Conservation (phyloP, 2,329 filamentous ascomycete species). For the Colletotrichum musae region DNA sequence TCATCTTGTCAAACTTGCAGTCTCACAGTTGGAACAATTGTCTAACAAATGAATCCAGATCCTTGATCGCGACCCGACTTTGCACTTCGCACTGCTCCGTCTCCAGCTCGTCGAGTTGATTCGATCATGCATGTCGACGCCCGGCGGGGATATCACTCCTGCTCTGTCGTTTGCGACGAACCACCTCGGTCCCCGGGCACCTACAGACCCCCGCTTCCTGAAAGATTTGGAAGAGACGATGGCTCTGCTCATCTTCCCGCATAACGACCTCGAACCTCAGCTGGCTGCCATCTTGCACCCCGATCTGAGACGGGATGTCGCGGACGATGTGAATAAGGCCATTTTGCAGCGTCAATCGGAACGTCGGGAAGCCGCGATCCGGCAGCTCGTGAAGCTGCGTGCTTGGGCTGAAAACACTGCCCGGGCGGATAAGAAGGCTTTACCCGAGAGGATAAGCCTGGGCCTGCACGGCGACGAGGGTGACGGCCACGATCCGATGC, state of each 20-base stretch:
- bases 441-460: constrained; percentile 58
- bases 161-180: constrained; percentile 90
- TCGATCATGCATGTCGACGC: constrained; percentile 76
- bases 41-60: constrained; percentile 73
- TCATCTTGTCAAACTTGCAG: constrained; percentile 14
- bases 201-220: constrained; percentile 85
- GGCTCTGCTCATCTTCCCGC: constrained; percentile 89
- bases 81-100: constrained; percentile 92
- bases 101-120: constrained; percentile 96
- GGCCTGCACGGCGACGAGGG: constrained; percentile 52
- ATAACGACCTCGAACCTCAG: constrained; percentile 83
- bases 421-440: constrained; percentile 56
- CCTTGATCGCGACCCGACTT: constrained; percentile 82
- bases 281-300: constrained; percentile 85
- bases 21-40: constrained; percentile 7
- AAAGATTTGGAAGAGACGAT: constrained; percentile 93
- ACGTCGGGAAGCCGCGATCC: constrained; percentile 84
- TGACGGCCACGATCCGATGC: constrained; percentile 38
- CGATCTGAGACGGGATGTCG: constrained; percentile 85
- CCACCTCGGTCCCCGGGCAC: constrained; percentile 88
- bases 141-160: constrained; percentile 80
- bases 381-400: constrained; percentile 84
- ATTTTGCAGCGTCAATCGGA: constrained; percentile 82
- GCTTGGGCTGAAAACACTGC: constrained; percentile 85
- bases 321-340: constrained; percentile 89